phyloP scores from a whole-genome alignment of 257 asterid species.

The Capsicum rhomboideum region DNA sequence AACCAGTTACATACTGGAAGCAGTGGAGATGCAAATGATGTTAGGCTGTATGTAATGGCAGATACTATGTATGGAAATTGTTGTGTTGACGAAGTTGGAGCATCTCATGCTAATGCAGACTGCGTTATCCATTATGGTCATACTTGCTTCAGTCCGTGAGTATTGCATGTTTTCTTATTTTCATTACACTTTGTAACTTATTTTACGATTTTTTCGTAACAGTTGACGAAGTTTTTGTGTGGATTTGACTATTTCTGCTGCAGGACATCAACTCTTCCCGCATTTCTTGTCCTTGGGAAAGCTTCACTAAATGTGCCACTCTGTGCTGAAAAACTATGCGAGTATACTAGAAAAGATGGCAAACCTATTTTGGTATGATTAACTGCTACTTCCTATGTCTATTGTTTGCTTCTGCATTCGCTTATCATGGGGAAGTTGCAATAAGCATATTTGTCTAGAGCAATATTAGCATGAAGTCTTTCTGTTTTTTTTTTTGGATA shows the following conservation, averaged over 20 bases:
- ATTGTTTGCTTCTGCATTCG: neutral
- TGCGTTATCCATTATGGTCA: slow-evolving; percentile 77
- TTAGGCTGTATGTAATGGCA: slow-evolving; percentile 84
- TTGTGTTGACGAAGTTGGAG: slow-evolving; percentile 96
- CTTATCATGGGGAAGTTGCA: neutral
- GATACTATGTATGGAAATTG: slow-evolving; percentile 93
- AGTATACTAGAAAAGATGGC: slow-evolving; percentile 24
- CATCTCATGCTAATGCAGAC: slow-evolving; percentile 73
- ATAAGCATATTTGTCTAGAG: neutral
- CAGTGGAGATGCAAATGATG: slow-evolving; percentile 13
- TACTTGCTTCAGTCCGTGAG: slow-evolving; percentile 97
- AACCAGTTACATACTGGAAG: neutral
- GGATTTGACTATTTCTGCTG: slow-evolving; percentile 1
- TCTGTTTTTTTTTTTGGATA: neutral
- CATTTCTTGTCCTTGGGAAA: slow-evolving; percentile 74
- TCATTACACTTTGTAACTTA: neutral
- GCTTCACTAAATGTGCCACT: slow-evolving; percentile 42
- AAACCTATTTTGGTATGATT: slow-evolving; percentile 72
- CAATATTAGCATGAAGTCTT: neutral
- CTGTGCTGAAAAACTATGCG: slow-evolving; percentile 42
- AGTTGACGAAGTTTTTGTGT: neutral
- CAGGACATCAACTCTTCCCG: slow-evolving; percentile 85
- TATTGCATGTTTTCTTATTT: neutral
- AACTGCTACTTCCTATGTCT: neutral
- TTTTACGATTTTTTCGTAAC: neutral